phyloP scores from a whole-genome alignment of 2,329 filamentous ascomycete species.

The Botrytis fabae region DNA sequence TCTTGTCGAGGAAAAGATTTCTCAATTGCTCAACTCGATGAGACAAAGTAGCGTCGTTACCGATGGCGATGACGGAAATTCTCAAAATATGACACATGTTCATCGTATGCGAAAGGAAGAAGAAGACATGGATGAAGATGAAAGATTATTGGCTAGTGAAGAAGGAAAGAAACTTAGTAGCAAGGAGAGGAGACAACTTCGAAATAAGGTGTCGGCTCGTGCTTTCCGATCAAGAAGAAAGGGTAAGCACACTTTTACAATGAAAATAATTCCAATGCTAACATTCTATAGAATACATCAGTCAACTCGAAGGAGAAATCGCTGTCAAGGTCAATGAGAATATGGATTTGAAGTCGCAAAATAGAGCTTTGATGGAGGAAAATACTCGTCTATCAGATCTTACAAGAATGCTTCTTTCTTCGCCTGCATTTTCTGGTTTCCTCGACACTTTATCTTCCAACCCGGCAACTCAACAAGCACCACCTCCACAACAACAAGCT shows the following conservation, averaged over 20 bases:
- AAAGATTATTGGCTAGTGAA: constrained; percentile 89
- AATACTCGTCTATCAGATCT: constrained; percentile 78
- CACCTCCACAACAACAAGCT: constrained; percentile 36
- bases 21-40: constrained; percentile 89
- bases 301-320: constrained; percentile 88
- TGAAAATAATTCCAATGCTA: constrained; percentile 45
- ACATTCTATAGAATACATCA: constrained; percentile 83
- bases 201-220: constrained; percentile 97
- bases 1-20: constrained; percentile 88
- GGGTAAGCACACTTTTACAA: constrained; percentile 59
- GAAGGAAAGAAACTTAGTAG: constrained; percentile 99
- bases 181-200: constrained; percentile 94
- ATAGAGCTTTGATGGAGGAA: constrained; percentile 79
- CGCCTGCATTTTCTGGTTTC: constrained; percentile 79
- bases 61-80: constrained; percentile 51
- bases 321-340: constrained; percentile 81
- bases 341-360: constrained; percentile 76
- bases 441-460: constrained; percentile 69
- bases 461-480: constrained; percentile 47
- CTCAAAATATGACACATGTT: constrained; percentile 60
- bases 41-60: constrained; percentile 62
- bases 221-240: constrained; percentile 98
- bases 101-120: constrained; percentile 85
- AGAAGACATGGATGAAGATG: constrained; percentile 98
- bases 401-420: constrained; percentile 78